Percentiles rank a stretch among this genome's conserved stretches.
phyloP scores from a whole-genome alignment of 2,329 filamentous ascomycete genomes.

The Paracamarosporium sp. region DNA sequence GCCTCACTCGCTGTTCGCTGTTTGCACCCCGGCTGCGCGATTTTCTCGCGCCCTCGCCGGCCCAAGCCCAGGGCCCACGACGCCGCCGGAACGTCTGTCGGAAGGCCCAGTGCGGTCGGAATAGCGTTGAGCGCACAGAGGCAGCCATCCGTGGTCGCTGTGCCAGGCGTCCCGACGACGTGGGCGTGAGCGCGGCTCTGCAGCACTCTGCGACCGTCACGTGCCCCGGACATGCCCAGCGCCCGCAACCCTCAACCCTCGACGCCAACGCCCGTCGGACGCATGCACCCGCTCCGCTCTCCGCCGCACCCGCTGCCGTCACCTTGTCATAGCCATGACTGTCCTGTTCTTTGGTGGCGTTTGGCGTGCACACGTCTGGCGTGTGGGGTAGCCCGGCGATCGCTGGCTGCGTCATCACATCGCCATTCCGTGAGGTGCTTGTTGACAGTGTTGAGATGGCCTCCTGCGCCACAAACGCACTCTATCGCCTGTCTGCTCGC shows the following conservation, averaged over 20 bases:
- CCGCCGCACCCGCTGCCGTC: background rate
- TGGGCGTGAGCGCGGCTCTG: slow-evolving; percentile 2
- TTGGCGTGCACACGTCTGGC: background rate
- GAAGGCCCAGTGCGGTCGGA: background rate
- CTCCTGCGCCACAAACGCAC: background rate
- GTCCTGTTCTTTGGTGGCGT: background rate
- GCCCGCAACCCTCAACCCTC: background rate
- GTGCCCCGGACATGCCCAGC: background rate
- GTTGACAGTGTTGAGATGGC: background rate
- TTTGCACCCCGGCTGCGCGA: background rate
- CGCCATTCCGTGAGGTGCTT: background rate
- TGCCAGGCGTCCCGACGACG: background rate
- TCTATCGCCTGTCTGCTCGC: background rate
- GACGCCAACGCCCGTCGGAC: background rate
- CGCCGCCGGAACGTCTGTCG: background rate
- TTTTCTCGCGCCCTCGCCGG: background rate
- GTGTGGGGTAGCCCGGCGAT: slow-evolving; percentile 3
- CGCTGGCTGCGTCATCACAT: background rate
- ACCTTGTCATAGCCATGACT: background rate
- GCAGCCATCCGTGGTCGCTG: background rate
- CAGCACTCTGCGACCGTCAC: background rate
- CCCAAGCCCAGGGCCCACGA: background rate
- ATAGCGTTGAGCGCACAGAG: slow-evolving; percentile 3
- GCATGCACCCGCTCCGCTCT: background rate
- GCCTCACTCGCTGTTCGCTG: background rate